Percentiles rank a stretch among this genome's conserved stretches.
Evolutionary conservation across 805 yeast species (phyloP).

Genomic region (Lachancea quebecensis): DNA sequence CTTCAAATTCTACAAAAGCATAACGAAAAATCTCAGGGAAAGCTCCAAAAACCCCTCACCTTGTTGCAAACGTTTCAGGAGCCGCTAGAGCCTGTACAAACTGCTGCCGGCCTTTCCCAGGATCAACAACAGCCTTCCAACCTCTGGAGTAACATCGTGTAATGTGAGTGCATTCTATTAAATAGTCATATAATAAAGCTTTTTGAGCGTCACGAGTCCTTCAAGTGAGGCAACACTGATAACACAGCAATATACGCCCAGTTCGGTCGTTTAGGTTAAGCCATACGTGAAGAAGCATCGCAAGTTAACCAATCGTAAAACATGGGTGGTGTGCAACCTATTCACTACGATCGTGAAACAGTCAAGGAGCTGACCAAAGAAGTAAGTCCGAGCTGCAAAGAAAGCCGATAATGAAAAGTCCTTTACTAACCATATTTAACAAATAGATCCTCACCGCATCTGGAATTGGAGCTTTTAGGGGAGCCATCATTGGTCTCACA

Average conservation of each 20-base stretch:
- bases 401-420: neutral
- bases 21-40: constrained; percentile 21
- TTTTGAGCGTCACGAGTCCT: neutral
- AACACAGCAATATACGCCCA: neutral
- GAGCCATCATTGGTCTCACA: constrained; percentile 34
- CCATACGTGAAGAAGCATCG: no score
- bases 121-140: constrained; percentile 6
- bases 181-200: neutral
- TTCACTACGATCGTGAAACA: constrained; percentile 35
- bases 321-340: constrained; percentile 28
- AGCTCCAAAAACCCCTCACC: constrained; percentile 22
- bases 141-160: constrained; percentile 8
- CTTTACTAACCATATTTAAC: neutral
- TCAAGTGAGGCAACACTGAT: neutral
- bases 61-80: constrained; percentile 15
- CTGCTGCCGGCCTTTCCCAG: constrained; percentile 2
- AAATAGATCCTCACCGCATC: constrained; percentile 33
- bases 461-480: constrained; percentile 38
- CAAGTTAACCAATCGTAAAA: no score
- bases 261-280: no score
- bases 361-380: constrained; percentile 33
- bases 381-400: constrained; percentile 17
- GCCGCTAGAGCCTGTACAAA: constrained; percentile 1
- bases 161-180: neutral
- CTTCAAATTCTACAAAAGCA: constrained; percentile 19